Base-by-base conservation (phyloP, 805 yeast species). In the Blastobotrys parvus region DNA sequence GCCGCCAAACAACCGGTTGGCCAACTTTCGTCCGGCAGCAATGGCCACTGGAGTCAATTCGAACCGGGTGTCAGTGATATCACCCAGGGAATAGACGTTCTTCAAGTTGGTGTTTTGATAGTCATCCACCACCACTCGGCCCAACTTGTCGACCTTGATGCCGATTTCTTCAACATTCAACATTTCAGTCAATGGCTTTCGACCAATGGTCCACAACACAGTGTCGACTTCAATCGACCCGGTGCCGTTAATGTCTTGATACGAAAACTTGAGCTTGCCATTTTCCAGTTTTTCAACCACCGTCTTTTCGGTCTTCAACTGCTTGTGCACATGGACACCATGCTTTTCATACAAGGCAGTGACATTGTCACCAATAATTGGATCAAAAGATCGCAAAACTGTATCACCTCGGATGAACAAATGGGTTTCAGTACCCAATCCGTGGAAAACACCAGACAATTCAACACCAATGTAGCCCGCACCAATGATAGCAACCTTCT, bases 31-130 rank as follows among this genome's bases (percentile, higher is more conserved):
- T 48, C 99, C 99, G 7, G 98, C 89, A 30, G 98, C 97, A 68
- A 92, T 92, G 31, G 98, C 98, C 35, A 88, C 97, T 6, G 99
- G 99, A 2, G 99, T 92, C 56, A 92, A 75, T 69, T 92, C 97
- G 36, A 85, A 82, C 23, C 83, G 79, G 35, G 44, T 45, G 49
- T 96, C 97, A 35, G 85, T 82, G 47, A 90, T 94, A 63, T 92
- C 99, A 58, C 99, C 99, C 37, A 92, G 69, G 1, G 98, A 82
- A 61, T 74, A 86, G 50, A 92, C 72, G 61, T 78, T 74, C 44
- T 75, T 68, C 50, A 82, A 75, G 40, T 77, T 70, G 6, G 97
- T 82, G 59, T 78, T 76, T 71, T 92, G 97, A 65, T 68, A 90
- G 66, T 87, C 96, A 62, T 92, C 95, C 30, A 78, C 95, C 40